A percentile compares a stretch with the other conserved stretches of the same genome.
These are phyloP conservation scores for Sarocladium oryzae DNA, from an alignment of 2,329 filamentous ascomycete species.

Conservation along the genomic window DNA sequence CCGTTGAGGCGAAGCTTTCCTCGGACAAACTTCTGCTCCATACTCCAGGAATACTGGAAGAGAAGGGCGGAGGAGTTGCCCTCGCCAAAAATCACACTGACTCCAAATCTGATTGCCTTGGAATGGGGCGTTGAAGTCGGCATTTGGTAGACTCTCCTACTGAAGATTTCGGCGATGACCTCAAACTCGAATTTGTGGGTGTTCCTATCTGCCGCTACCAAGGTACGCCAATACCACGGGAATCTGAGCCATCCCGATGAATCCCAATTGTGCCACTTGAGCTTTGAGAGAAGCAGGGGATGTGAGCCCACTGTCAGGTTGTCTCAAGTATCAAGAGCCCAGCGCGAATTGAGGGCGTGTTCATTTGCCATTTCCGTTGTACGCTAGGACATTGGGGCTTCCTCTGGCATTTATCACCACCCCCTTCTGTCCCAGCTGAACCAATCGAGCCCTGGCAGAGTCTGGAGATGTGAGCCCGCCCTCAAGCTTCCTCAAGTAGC, in stretches of 20 bases:
- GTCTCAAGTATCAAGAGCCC: too few relatives aligned
- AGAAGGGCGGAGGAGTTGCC: neutral
- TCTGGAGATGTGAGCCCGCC: neutral
- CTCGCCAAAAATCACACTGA: neutral
- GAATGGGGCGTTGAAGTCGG: neutral
- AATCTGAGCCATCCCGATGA: too few relatives aligned
- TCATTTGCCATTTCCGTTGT: slow-evolving; percentile 34
- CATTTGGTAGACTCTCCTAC: too few relatives aligned
- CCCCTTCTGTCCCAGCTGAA: neutral
- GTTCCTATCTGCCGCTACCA: too few relatives aligned
- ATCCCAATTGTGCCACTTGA: too few relatives aligned
- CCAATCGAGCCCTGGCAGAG: neutral
- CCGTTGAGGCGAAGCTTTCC: neutral
- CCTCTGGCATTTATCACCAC: slow-evolving; percentile 13
- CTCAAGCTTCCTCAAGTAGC: slow-evolving; percentile 21
- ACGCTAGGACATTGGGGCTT: slow-evolving; percentile 42
- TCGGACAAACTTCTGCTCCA: neutral
- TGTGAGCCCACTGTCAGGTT: too few relatives aligned
- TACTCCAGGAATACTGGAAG: neutral
- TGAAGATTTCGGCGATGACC: too few relatives aligned
- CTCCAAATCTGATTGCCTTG: neutral
- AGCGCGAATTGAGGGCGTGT: too few relatives aligned
- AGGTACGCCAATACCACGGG: too few relatives aligned
- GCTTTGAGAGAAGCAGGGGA: too few relatives aligned
- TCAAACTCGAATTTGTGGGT: too few relatives aligned